These are phyloP conservation scores for Lasiodiplodia hormozganensis DNA, from an alignment of 2,329 filamentous ascomycete genomes.

Conservation along the genomic window DNA sequence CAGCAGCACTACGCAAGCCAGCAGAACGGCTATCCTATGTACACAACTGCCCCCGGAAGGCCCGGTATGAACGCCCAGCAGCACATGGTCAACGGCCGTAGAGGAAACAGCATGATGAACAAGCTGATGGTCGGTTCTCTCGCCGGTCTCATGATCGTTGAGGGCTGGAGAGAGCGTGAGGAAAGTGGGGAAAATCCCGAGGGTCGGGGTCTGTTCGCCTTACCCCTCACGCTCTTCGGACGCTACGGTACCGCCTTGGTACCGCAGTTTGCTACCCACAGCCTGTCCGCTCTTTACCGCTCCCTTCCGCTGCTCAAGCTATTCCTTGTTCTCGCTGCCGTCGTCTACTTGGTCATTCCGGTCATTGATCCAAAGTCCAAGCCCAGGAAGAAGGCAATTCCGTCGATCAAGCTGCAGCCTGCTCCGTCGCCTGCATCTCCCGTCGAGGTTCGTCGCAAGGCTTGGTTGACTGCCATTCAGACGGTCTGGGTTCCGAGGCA, in stretches of 20 bases:
- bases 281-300: slow-evolving; percentile 30
- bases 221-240: slow-evolving; percentile 46
- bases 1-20: slow-evolving; percentile 46
- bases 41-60: slow-evolving; percentile 37
- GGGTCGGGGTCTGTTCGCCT: slow-evolving; percentile 50
- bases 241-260: slow-evolving; percentile 40
- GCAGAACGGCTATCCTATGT: slow-evolving; percentile 40
- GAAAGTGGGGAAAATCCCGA: slow-evolving; percentile 58
- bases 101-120: slow-evolving; percentile 60
- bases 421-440: slow-evolving; percentile 80
- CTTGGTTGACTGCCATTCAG: slow-evolving; percentile 92
- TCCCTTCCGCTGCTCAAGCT: slow-evolving; percentile 57
- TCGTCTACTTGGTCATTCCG: slow-evolving; percentile 64
- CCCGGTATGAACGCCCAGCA: slow-evolving; percentile 34
- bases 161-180: slow-evolving; percentile 73
- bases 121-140: slow-evolving; percentile 94
- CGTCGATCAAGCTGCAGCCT: slow-evolving; percentile 48
- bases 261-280: slow-evolving; percentile 36
- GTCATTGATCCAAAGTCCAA: slow-evolving; percentile 65
- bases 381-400: slow-evolving; percentile 56
- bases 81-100: slow-evolving; percentile 50
- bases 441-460: slow-evolving; percentile 83
- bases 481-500: slow-evolving; percentile 90
- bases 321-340: slow-evolving; percentile 58
- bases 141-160: slow-evolving; percentile 84